A percentile compares a stretch with the other conserved stretches of the same genome.
These are phyloP conservation scores for Huntiella savannae DNA, from an alignment of 2,329 filamentous ascomycete genomes.

Conservation along the genomic window DNA sequence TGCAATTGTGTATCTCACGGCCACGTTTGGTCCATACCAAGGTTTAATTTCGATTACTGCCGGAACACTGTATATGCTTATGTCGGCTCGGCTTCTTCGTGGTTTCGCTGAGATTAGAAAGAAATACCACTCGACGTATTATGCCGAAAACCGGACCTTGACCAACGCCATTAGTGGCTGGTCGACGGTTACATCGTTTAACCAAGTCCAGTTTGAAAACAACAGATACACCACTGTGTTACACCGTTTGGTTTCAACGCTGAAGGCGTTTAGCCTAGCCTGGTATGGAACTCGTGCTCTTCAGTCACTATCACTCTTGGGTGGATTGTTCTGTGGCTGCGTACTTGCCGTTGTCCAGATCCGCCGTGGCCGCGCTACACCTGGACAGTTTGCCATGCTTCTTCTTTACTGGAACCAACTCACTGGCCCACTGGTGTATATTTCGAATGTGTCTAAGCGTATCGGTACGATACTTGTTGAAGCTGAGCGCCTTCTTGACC, in stretches of 20 bases:
- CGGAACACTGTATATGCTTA: slow-evolving; percentile 34
- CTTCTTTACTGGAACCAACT: slow-evolving; percentile 59
- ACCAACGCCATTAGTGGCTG: slow-evolving; percentile 38
- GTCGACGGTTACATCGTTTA: slow-evolving; percentile 40
- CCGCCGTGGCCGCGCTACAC: slow-evolving; percentile 35
- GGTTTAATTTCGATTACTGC: slow-evolving; percentile 42
- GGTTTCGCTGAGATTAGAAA: slow-evolving; percentile 30
- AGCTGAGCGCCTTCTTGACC: slow-evolving; percentile 36
- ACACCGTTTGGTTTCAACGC: slow-evolving; percentile 1
- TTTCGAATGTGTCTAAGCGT: slow-evolving; percentile 36
- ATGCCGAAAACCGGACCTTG: slow-evolving; percentile 35
- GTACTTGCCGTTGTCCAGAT: slow-evolving; percentile 47
- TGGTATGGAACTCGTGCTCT: slow-evolving; percentile 21
- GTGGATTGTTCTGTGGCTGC: slow-evolving; percentile 45
- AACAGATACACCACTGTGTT: slow-evolving; percentile 33
- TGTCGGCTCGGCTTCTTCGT: slow-evolving; percentile 32
- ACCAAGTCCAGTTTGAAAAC: slow-evolving; percentile 38
- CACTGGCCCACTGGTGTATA: slow-evolving; percentile 51
- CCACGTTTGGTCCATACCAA: slow-evolving; percentile 40
- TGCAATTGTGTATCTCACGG: slow-evolving; percentile 39
- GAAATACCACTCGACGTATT: slow-evolving; percentile 32
- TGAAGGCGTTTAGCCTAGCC: slow-evolving; percentile 10
- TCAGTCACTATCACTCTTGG: slow-evolving; percentile 45
- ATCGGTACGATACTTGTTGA: slow-evolving; percentile 38
- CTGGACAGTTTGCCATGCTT: slow-evolving; percentile 52